Conservation (phyloP, 805 yeast genomes). For the Groenewaldozyma salmanticensis region DNA sequence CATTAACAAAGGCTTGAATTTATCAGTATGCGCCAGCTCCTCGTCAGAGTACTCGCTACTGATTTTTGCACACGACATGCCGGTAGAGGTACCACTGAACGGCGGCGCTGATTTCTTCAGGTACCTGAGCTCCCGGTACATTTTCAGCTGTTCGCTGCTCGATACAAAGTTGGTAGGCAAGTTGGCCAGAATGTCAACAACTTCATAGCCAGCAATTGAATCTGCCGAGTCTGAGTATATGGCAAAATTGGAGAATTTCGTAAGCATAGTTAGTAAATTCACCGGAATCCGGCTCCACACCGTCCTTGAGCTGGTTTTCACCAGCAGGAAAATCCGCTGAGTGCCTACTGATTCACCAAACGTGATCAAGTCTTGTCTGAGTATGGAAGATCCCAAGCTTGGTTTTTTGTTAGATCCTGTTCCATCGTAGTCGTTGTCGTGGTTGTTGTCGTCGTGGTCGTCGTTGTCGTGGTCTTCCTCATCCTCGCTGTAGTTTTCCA, state of each 20-base stretch:
- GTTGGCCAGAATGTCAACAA: constrained; percentile 24
- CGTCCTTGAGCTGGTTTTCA: constrained; percentile 30
- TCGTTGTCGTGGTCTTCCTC: not conserved
- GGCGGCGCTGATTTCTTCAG: constrained; percentile 10
- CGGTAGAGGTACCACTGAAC: constrained; percentile 1
- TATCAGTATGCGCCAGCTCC: constrained; percentile 30
- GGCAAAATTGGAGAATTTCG: constrained; percentile 23
- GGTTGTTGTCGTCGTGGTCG: not conserved
- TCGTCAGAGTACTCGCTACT: constrained; percentile 16
- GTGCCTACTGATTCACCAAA: not conserved
- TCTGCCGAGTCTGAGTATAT: constrained; percentile 28
- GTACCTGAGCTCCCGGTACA: constrained; percentile 22
- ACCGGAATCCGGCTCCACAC: constrained; percentile 29
- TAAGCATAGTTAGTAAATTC: constrained; percentile 26
- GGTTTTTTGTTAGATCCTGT: too few species aligned
- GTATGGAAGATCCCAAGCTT: not conserved
- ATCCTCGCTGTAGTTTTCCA: too few species aligned
- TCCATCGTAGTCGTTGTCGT: not conserved
- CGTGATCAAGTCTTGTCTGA: not conserved
- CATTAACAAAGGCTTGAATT: constrained; percentile 30
- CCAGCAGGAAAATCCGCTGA: constrained; percentile 21
- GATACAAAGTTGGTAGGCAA: constrained; percentile 16
- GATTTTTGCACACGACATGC: too few species aligned
- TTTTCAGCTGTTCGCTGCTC: constrained; percentile 12
- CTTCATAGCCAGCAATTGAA: constrained; percentile 23